Evolutionary conservation across 306 rosid species (phyloP), one percentile per base, ranked within the genome.

Genomic region (Prunus dulcis): DNA sequence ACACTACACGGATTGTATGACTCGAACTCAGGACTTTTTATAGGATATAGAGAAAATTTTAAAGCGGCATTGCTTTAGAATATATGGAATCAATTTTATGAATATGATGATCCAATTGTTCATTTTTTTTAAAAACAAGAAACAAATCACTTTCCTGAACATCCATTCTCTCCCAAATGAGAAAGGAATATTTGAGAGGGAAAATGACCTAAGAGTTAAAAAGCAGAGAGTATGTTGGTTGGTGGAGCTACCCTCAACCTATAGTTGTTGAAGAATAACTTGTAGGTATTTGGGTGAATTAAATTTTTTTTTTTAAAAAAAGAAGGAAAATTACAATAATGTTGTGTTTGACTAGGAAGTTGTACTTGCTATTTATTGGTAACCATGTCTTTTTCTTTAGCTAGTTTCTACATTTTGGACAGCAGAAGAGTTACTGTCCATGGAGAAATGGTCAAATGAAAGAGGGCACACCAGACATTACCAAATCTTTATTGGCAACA

Each of bases 201-300:
- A 83, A 47, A 79, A 65, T 75, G 77, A 56, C 72, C 17, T 23
- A 27, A 56, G 75, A 70, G 71, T 70, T 47, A 63, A 75, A 79
- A 80, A 45, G 80, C 78, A 84, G 82, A 80, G 41, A 84, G 78
- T 79, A 46, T 86, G 90, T 84, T 81, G 82, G 86, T 41, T 62
- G 88, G 84, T 88, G 83, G 84, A 77, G 77, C 74, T 53, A 76
- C 84, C 82, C 75, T 72, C 85, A 85, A 80, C 84, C 81, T 80
- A 51, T 82, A 50, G 85, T 72, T 69, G 82, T 83, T 89, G 91
- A 76, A 71, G 58, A 72, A 79, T 80, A 63, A 78, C 77, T 57
- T 67, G 80, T 61, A 14, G 67, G 67, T 83, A 64, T 77, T 85
- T 69, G 77, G 76, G 77, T 76, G 68, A 67, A 34, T 5, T 34